Conservation (phyloP, 2,329 filamentous ascomycete genomes). For the Nothophaeocryptopus gaeumannii region DNA sequence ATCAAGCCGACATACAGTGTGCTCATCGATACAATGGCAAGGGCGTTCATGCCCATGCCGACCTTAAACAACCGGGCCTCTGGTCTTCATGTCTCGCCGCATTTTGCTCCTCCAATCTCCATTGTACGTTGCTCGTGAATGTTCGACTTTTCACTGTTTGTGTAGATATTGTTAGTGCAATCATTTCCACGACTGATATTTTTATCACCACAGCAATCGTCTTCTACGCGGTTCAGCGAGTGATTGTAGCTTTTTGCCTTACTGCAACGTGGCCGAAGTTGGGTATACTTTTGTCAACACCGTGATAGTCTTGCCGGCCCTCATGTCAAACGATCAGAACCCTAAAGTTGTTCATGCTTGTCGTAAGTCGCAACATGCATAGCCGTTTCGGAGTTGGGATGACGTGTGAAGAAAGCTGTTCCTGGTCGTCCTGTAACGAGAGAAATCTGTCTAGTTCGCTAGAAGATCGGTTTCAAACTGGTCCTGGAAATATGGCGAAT, state of each 20-base stretch:
- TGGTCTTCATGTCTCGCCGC: too few species aligned
- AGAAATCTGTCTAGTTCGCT: conserved; percentile 5
- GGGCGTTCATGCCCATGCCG: conserved; percentile 21
- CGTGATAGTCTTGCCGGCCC: too few species aligned
- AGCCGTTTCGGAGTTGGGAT: too few species aligned
- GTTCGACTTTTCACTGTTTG: too few species aligned
- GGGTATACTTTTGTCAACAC: background rate
- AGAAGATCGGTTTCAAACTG: conserved; percentile 12
- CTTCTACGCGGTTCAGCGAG: background rate
- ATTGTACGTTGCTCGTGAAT: too few species aligned
- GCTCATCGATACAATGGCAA: conserved; percentile 20
- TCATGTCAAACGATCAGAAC: too few species aligned
- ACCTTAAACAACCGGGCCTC: conserved; percentile 12
- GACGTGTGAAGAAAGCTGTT: background rate
- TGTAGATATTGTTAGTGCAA: too few species aligned
- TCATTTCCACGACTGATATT: background rate
- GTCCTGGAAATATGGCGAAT: background rate
- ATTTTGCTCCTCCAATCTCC: too few species aligned
- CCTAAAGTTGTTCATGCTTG: too few species aligned
- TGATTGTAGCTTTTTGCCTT: conserved; percentile 1
- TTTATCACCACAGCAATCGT: background rate
- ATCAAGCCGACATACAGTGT: conserved; percentile 18
- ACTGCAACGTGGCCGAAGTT: conserved; percentile 15
- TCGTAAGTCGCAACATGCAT: too few species aligned
- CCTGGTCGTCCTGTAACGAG: background rate